Evolutionary conservation across 257 asterid genomes (phyloP), one percentile per base, ranked within the genome.

Genomic region (Salvia miltiorrhiza): DNA sequence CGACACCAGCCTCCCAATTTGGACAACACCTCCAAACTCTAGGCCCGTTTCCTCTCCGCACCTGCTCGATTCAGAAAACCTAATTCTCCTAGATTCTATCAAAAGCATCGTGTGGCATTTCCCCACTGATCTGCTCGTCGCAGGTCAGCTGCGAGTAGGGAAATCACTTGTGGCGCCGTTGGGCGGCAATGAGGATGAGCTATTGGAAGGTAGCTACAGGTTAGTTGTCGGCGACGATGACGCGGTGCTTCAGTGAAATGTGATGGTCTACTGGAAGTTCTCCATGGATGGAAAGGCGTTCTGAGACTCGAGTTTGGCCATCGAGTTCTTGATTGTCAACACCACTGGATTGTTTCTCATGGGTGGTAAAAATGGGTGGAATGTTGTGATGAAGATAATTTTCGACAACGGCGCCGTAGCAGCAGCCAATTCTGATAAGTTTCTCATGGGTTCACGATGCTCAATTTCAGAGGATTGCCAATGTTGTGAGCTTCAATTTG

Each of bases 21-120:
- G 98, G 97, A 86, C 95, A 45, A 79, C 96, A 30, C 84, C 86
- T 5, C 63, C 8, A 0, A 67, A 61, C 3, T 69, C 26, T 10
- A 66, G 78, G 3, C 26, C 79, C 0, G 75, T 75, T 11, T 61
- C 85, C 12, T 80, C 83, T 13, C 14, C 89, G 69, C 85, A 58
- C 24, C 83, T 92, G 6, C 77, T 77, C 2, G 96, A 90, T 1
- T 61, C 85, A 0, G 97, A 97, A n/a, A 90, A 90, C 69, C 56
- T 92, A 43, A 55, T 89, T 20, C 19, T 92, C 78, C 82, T 90
- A 4, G 88, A 83, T 44, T 23, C 8, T 4, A 20, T 10, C 2
- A 81, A 82, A 32, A 60, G 21, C 3, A 43, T 72, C 48, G 6
- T 85, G 19, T 89, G 97, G 98, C 81, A 80, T 44, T 68, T 28